These are phyloP conservation scores for Sporothrix variecibatus DNA, from an alignment of 2,329 filamentous ascomycete genomes.

Conservation along the genomic window DNA sequence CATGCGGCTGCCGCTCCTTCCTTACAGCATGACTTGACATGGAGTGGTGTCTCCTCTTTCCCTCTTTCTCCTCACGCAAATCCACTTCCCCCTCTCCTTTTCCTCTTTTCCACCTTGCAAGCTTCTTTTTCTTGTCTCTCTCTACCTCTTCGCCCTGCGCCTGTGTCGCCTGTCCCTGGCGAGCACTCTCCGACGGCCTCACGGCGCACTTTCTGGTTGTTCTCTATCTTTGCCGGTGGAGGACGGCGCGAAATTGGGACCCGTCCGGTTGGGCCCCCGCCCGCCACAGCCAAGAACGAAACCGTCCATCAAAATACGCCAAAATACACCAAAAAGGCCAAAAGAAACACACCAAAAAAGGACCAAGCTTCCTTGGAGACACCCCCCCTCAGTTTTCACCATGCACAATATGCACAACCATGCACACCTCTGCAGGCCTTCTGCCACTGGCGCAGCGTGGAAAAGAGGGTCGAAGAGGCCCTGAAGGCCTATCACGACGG, in stretches of 20 bases:
- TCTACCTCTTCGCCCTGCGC: background rate
- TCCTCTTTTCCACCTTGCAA: background rate
- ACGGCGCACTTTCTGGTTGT: background rate
- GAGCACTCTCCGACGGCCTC: background rate
- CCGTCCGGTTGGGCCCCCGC: conserved; percentile 6
- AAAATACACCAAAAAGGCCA: background rate
- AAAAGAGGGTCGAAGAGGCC: conserved; percentile 1
- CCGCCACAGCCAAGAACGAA: background rate
- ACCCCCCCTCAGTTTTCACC: background rate
- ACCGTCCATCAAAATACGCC: background rate
- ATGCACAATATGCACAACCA: background rate
- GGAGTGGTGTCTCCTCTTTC: background rate
- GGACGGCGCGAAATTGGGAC: conserved; percentile 11
- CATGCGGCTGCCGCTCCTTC: conserved; percentile 12
- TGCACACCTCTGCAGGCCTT: background rate
- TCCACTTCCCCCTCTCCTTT: conserved; percentile 6
- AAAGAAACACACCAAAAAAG: background rate
- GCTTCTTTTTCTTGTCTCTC: background rate
- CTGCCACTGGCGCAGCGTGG: background rate
- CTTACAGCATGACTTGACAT: background rate
- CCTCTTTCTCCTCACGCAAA: background rate
- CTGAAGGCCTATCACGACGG: background rate
- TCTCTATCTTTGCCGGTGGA: conserved; percentile 13
- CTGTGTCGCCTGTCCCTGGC: background rate
- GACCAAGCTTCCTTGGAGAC: background rate